Percentiles rank a stretch among this genome's conserved stretches.
phyloP scores from a whole-genome alignment of 768 basidiomycete species.

The Sarcodon aspratus region DNA sequence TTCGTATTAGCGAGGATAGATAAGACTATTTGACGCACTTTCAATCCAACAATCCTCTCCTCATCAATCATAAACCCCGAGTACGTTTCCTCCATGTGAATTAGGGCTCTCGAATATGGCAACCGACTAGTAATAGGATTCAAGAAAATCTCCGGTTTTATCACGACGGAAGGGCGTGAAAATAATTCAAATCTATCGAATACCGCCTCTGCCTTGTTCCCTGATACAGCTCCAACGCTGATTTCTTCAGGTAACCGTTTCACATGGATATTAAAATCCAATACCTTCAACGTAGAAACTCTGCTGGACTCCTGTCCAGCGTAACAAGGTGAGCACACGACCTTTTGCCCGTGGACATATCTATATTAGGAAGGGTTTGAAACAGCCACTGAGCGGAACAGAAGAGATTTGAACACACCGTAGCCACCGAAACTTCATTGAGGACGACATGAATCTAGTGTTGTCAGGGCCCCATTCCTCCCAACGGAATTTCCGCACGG shows the following conservation, averaged over 20 bases:
- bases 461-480: conserved; percentile 25
- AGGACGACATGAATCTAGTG: conserved; percentile 20
- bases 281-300: conserved; percentile 1
- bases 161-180: neutral
- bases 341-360: conserved; percentile 22
- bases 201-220: neutral
- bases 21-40: conserved; percentile 17
- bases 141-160: neutral
- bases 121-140: neutral
- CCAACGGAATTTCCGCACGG: conserved; percentile 18
- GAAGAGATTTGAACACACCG: conserved; percentile 15
- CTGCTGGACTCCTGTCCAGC: conserved; percentile 1
- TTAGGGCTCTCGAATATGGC: neutral
- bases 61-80: conserved; percentile 33
- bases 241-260: conserved; percentile 10
- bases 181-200: neutral
- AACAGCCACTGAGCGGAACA: neutral
- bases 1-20: no score
- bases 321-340: conserved; percentile 10
- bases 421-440: conserved; percentile 26
- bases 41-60: conserved; percentile 26
- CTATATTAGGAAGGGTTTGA: conserved; percentile 6
- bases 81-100: conserved; percentile 8
- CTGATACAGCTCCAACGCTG: neutral
- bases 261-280: conserved; percentile 22